phyloP scores from a whole-genome alignment of 1,284 basidiomycete genomes.

The Microbotryum saponariae region DNA sequence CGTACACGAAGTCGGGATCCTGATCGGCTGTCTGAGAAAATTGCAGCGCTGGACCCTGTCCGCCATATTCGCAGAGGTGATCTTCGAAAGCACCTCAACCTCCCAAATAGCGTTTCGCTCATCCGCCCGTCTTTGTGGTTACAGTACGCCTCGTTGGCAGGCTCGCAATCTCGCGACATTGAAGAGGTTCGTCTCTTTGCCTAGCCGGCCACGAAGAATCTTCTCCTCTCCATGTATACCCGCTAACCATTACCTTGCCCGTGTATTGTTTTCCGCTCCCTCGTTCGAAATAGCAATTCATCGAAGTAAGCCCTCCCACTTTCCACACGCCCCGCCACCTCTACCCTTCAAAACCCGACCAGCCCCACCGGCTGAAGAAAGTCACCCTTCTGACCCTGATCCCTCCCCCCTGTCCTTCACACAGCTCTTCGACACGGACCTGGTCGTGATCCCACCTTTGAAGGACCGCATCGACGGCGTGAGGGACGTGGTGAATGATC shows the following conservation, averaged over 20 bases:
- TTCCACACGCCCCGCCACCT: too few relatives aligned
- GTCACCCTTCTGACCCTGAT: not conserved
- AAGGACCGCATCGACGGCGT: not conserved
- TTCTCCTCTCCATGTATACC: too few relatives aligned
- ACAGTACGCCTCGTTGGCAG: constrained; percentile 11
- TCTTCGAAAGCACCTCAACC: not conserved
- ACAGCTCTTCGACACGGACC: constrained; percentile 13
- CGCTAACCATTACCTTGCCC: too few relatives aligned
- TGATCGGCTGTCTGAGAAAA: constrained; percentile 49
- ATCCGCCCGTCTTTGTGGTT: not conserved
- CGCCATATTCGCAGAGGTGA: constrained; percentile 48
- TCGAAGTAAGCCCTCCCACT: constrained; percentile 2
- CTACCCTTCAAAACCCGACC: too few relatives aligned
- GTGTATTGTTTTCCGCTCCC: too few relatives aligned
- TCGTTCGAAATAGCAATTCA: constrained; percentile 6
- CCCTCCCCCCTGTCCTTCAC: not conserved
- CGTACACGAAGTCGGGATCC: constrained; percentile 43
- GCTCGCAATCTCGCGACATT: not conserved
- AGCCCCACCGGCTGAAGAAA: too few relatives aligned
- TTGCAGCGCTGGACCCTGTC: constrained; percentile 51
- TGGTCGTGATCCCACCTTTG: constrained; percentile 1
- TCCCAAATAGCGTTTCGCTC: not conserved
- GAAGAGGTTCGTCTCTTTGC: constrained; percentile 4
- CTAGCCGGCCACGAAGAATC: too few relatives aligned
- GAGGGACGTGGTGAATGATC: not conserved